These are phyloP conservation scores for Talaromyces marneffei DNA, from an alignment of 2,329 filamentous ascomycete species.

Conservation along the genomic window DNA sequence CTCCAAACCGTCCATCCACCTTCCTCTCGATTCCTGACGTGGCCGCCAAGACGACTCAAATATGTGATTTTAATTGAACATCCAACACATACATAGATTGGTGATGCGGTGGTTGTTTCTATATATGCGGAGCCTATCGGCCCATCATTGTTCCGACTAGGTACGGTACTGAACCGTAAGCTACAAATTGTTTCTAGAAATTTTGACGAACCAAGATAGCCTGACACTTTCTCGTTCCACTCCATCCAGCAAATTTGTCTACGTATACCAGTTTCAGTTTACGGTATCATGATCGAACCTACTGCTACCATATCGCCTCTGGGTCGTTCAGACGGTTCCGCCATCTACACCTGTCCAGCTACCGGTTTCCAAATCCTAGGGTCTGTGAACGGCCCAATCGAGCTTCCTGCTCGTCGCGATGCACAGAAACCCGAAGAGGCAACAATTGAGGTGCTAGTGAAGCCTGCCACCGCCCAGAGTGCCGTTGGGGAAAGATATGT, in stretches of 20 bases:
- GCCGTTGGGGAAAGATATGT: slow-evolving; percentile 79
- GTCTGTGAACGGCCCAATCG: slow-evolving; percentile 86
- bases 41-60: background rate
- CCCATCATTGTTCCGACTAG: background rate
- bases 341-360: slow-evolving; percentile 36
- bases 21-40: background rate
- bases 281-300: slow-evolving; percentile 31
- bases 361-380: slow-evolving; percentile 73
- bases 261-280: background rate
- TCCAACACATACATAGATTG: background rate
- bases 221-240: background rate
- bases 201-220: background rate
- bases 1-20: background rate
- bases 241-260: background rate
- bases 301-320: slow-evolving; percentile 30
- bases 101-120: background rate
- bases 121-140: background rate
- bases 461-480: slow-evolving; percentile 78
- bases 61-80: background rate
- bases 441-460: slow-evolving; percentile 79
- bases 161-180: no score
- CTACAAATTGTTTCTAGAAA: background rate
- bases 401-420: slow-evolving; percentile 73
- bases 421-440: slow-evolving; percentile 83
- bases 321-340: slow-evolving; percentile 36